Base-by-base conservation (phyloP, 2,329 filamentous ascomycete species). In the Acrocalymma vagum region DNA sequence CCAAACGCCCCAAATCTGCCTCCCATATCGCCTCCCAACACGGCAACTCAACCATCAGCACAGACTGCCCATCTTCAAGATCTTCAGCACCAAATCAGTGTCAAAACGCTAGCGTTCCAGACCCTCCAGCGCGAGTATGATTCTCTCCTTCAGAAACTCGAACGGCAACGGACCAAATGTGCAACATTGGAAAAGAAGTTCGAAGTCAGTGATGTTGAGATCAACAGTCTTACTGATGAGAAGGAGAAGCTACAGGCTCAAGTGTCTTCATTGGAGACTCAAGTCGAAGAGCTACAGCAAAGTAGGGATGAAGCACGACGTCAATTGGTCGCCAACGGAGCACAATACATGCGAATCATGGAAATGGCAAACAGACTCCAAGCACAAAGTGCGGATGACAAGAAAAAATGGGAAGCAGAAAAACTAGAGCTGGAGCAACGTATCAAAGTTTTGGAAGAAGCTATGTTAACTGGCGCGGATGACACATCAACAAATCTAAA, bases 71-170 rank as follows among this genome's bases (percentile, higher is more conserved):
- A 77, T 39, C 60, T 78, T 14, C 71, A 76, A 33, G 74, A 78
- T 33, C 67, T 82, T 6, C 79, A 81, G 50, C 78, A 80, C 53
- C 77, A 81, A 55, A 70, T 81, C 24, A 78, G 74, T 11, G 65
- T 80, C 41, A 80, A 81, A 49, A 76, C 78, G 4, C 64, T 80
- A 13, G 74, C 75, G 9, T 69, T 80, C 15, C 75, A 78, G 45
- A 79, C 76, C 1, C 65, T 82, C 6, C 78, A 80, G 53, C 69
- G 70, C n/a, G 79, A 82, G 58, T 78, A 82, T 52, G 72, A 79
- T 37, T 72, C 71, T 29, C 67, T 82, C 4, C 69, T 81, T 3
- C 71, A 78, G 14, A 79, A 77, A 17, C 74, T 78, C 15, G 75
- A 78, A 21, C 70, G 75, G 5, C 77, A 78, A 45, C 73, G 77